Evolutionary conservation across 352 stramenopile genomes (phyloP), one percentile per base, ranked within the genome.

Genomic region (Phytophthora pinifolia): DNA sequence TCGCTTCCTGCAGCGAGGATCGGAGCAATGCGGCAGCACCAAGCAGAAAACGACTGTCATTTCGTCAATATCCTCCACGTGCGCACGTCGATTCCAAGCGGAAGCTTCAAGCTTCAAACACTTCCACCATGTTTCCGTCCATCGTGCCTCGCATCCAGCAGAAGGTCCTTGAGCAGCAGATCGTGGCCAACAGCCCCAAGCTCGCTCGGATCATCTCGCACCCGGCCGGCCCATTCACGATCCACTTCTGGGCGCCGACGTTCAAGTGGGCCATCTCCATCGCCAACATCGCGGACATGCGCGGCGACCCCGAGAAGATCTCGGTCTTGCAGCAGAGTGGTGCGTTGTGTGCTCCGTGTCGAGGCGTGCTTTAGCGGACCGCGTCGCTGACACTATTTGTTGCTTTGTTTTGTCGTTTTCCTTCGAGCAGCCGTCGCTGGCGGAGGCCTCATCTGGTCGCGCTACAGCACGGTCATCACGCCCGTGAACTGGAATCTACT

Each of bases 401-500:
- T 4, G 7, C 17, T 39, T 15, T 29, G 25, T 49, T 31, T 13
- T 32, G 9, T 25, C n/a, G 25, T 51, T 14, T 34, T 52, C 10
- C 18, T 39, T 53, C 29, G 7, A 20, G 33, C 41, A 75, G 86
- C 86, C 46, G 76, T 95, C 35, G 72, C 76, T 32, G 51, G 64
- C 31, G 92, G 82, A 27, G 86, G 86, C 27, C 57, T 95, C 45
- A 92, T 96, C 59, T 96, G 88, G 87, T 93, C 83, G 25, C 81
- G 88, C 45, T 96, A 96, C 70, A 91, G 74, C 49, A 62, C 92
- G 31, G 74, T 96, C 29, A 93, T 96, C 54, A 94, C 80, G 27
- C 88, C 88, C 25, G 85, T 91, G 62, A 97, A 97, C 77, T 97
- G 88, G 79, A 97, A 95, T 62, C 70, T 97, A 13, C 91, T 96